These are phyloP conservation scores for Hevea brasiliensis DNA, from an alignment of 345 rosid genomes.

Conservation along the genomic window DNA sequence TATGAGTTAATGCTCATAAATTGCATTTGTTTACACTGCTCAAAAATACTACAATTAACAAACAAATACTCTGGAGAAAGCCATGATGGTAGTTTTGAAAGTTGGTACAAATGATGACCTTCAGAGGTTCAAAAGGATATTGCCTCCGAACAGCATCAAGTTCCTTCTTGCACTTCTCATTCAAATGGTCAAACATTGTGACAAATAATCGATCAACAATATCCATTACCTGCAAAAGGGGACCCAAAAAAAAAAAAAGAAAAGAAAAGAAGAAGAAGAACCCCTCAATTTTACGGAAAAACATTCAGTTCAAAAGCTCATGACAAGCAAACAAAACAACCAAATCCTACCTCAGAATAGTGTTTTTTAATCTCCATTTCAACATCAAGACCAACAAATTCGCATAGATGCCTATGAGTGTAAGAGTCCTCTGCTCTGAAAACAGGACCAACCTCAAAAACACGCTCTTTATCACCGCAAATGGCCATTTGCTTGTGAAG, in stretches of 20 bases:
- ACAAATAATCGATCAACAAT: slow-evolving; percentile 68
- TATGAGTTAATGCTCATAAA: neutral
- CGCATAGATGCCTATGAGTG: slow-evolving; percentile 90
- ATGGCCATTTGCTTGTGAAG: slow-evolving; percentile 93
- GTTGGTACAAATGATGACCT: slow-evolving; percentile 45
- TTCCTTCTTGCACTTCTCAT: slow-evolving; percentile 61
- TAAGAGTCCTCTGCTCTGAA: slow-evolving; percentile 89
- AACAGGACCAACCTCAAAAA: slow-evolving; percentile 85
- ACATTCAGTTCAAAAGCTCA: neutral
- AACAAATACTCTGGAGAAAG: neutral
- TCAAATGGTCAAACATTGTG: slow-evolving; percentile 63
- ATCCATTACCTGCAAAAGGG: slow-evolving; percentile 67
- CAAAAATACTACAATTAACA: neutral
- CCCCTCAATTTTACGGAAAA: no score
- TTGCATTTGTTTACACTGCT: neutral
- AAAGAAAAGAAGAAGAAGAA: no score
- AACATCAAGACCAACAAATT: slow-evolving; percentile 81
- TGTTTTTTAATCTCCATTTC: slow-evolving; percentile 83
- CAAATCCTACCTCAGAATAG: slow-evolving; percentile 65
- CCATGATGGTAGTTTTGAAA: neutral
- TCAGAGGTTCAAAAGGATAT: slow-evolving; percentile 76
- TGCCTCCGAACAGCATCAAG: slow-evolving; percentile 75
- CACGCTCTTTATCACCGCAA: slow-evolving; percentile 72
- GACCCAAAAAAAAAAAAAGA: no score
- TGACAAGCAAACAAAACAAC: neutral